phyloP scores from a whole-genome alignment of 1,284 basidiomycete genomes.

The Vanrija sp. region DNA sequence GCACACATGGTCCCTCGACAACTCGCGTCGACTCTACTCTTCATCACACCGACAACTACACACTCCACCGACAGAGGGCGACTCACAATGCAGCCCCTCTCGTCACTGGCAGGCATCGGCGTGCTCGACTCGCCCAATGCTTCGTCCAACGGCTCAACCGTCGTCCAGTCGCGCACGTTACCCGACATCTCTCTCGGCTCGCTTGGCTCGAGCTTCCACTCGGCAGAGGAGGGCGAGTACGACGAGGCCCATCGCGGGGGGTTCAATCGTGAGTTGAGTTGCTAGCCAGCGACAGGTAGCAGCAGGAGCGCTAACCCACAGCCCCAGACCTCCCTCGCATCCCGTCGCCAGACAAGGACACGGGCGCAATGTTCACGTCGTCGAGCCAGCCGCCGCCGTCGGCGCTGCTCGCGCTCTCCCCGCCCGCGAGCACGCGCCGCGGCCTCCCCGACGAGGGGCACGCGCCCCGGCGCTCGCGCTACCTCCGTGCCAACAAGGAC shows the following conservation, averaged over 20 bases:
- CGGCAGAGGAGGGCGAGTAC: slow-evolving; percentile 36
- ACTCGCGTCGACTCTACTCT: not conserved
- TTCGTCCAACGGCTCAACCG: slow-evolving; percentile 34
- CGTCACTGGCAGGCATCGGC: slow-evolving; percentile 31
- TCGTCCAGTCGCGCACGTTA: slow-evolving; percentile 28
- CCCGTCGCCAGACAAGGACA: no score
- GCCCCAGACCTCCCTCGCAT: no score
- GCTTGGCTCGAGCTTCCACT: slow-evolving; percentile 44
- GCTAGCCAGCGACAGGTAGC: no score
- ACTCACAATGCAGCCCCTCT: slow-evolving; percentile 28
- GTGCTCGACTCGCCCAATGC: slow-evolving; percentile 32
- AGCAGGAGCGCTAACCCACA: not conserved
- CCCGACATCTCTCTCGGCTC: slow-evolving; percentile 48
- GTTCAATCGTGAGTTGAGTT: no score
- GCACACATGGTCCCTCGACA: no score
- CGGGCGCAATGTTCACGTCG: slow-evolving; percentile 1
- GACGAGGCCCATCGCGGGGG: not conserved
- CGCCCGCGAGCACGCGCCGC: slow-evolving; percentile 34
- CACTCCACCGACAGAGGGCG: not conserved
- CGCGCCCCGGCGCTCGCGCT: slow-evolving; percentile 27
- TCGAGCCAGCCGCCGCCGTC: slow-evolving; percentile 13
- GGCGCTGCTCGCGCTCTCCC: slow-evolving; percentile 30
- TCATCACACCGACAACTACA: not conserved
- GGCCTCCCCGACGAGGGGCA: slow-evolving; percentile 21
- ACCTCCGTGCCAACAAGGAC: slow-evolving; percentile 19